Evolutionary conservation across 129 eudicot species (phyloP).

Genomic region (Glebionis coronaria): DNA sequence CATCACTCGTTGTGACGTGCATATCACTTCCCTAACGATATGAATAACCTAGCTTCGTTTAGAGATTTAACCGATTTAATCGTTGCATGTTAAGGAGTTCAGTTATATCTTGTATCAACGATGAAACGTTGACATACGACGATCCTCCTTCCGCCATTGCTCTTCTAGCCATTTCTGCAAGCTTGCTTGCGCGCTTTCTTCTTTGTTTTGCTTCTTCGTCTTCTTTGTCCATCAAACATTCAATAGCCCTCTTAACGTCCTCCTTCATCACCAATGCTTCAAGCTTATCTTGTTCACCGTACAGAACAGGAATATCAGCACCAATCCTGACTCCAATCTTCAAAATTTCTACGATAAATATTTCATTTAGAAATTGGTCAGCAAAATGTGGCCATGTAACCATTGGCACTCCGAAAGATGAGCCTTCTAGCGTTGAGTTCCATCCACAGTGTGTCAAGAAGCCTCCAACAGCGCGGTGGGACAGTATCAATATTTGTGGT

Average conservation of each 20-base stretch:
- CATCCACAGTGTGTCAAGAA: constrained; percentile 24
- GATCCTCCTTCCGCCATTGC: constrained; percentile 1
- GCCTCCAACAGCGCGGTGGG: constrained; percentile 10
- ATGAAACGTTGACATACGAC: background rate
- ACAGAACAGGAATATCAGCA: constrained; percentile 19
- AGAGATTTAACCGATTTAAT: too few species aligned
- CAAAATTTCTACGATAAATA: constrained; percentile 33
- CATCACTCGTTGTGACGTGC: too few species aligned
- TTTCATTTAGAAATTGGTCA: constrained; percentile 55
- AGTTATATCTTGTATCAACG: background rate
- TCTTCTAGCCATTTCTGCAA: background rate
- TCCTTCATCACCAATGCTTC: background rate
- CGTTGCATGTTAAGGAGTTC: too few species aligned
- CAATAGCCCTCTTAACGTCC: background rate
- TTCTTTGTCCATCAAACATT: background rate
- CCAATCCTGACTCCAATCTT: constrained; percentile 45
- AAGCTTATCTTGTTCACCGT: constrained; percentile 16
- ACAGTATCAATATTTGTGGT: constrained; percentile 15
- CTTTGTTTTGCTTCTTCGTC: background rate
- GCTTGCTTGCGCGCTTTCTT: background rate
- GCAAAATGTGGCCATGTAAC: constrained; percentile 60
- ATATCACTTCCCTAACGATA: too few species aligned
- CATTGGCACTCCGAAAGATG: constrained; percentile 50
- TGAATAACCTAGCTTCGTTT: too few species aligned
- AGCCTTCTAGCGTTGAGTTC: constrained; percentile 37